Base-by-base conservation (phyloP, 2,329 filamentous ascomycete species). In the Colletotrichum euphorbiae region DNA sequence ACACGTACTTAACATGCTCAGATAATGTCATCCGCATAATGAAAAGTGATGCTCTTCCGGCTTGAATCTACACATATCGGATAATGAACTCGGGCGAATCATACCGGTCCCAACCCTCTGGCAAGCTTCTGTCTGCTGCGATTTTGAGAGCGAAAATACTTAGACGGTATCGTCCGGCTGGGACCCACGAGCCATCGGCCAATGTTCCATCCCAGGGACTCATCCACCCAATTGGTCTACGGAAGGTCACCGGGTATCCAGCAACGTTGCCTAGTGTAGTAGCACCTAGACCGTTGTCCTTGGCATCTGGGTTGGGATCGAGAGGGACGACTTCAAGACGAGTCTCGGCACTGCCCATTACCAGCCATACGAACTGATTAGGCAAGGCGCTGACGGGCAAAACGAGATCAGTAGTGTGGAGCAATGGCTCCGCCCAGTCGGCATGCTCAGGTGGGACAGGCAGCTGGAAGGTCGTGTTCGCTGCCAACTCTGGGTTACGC, bases 81-180 rank as follows among this genome's bases (percentile, higher is more conserved):
- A 88, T 81, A 31, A 73, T 73, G 69, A 88, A 85, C 1, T 77
- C 63, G 0, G 76, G 74, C 8, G 82, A 80, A 69, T 82, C 78
- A 15, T 74, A 74, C 0, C 77, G 73, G 31, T 72, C 71, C 69
- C 69, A 73, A 21, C 70, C 67, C 24, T 63, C 63, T 4, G 59
- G 56, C 6, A 59, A 9, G 21, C n/a, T 36, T 19, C 61, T 55
- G 24, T 73, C 51, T 24, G 68, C 71, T 24, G 60, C 61, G n/a
- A 70, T 65, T 48, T 71, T 58, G 19, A 73, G 28, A 9, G 70
- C 71, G 19, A 54, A 71, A 9, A 70, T 46, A 11, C 69, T 77
- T 51, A 88, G 77, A 72, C 81, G 82, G 74, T 89, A 88, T 19
- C 73, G 71, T 3, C 85, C 86, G 0, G 80, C 77, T 0, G 84